Conservation (phyloP, 345 rosid species). For the Citrus maxima region DNA sequence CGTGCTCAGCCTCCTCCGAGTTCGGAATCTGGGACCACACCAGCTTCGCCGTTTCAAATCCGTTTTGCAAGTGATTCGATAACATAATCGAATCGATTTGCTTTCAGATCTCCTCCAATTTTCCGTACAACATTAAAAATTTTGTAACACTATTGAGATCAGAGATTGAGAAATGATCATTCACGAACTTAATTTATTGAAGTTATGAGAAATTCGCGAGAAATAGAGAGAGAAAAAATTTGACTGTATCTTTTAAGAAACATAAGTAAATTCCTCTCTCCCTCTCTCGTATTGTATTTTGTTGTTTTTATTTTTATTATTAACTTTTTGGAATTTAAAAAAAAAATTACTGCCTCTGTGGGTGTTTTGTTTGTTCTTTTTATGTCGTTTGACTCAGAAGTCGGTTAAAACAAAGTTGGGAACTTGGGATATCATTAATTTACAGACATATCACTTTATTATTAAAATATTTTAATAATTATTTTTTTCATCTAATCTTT, state of each 20-base stretch:
- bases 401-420: too few relatives aligned
- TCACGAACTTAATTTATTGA: not conserved
- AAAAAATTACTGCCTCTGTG: too few relatives aligned
- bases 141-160: not conserved
- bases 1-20: constrained; percentile 61
- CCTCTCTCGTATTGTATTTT: not conserved
- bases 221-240: not conserved
- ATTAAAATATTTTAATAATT: too few relatives aligned
- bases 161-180: not conserved
- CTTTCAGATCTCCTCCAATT: constrained; percentile 17
- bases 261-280: not conserved
- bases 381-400: too few relatives aligned
- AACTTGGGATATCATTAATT: too few relatives aligned
- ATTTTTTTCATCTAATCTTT: too few relatives aligned
- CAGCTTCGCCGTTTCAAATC: constrained; percentile 64
- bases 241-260: not conserved
- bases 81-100: constrained; percentile 41
- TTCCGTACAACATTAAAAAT: constrained; percentile 1
- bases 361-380: too few relatives aligned
- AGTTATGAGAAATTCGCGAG: not conserved
- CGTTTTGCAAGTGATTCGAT: constrained; percentile 74
- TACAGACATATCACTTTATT: too few relatives aligned
- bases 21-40: constrained; percentile 85
- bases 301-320: not conserved
- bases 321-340: not conserved